Conservation (phyloP, 1,139 yeast genomes). For the Protomyces macrosporus region DNA sequence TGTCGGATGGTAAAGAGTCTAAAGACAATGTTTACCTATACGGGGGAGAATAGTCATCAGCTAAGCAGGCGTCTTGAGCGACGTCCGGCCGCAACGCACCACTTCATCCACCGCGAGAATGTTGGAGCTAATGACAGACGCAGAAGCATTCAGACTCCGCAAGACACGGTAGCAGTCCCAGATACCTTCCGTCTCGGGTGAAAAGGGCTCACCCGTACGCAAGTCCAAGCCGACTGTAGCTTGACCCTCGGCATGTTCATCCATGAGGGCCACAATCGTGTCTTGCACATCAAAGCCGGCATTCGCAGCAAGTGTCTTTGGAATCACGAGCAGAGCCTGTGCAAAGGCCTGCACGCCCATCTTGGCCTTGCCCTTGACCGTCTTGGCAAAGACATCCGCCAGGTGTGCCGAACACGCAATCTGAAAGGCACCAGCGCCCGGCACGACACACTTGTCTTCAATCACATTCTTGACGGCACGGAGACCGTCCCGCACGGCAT, state of each 20-base stretch:
- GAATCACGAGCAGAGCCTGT: conserved; percentile 82
- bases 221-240: conserved; percentile 79
- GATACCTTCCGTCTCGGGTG: conserved; percentile 87
- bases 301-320: conserved; percentile 85
- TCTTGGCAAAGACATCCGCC: conserved; percentile 43
- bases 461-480: conserved; percentile 90
- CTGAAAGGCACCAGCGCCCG: conserved; percentile 97
- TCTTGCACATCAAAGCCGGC: conserved; percentile 94
- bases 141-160: conserved; percentile 86
- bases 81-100: conserved; percentile 39
- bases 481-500: conserved; percentile 94
- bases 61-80: background rate
- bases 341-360: conserved; percentile 91
- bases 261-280: conserved; percentile 82
- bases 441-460: conserved; percentile 76
- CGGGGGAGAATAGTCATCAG: too few species aligned
- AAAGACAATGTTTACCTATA: too few species aligned
- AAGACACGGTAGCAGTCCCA: conserved; percentile 95
- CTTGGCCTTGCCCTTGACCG: conserved; percentile 78
- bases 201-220: conserved; percentile 90
- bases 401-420: conserved; percentile 73
- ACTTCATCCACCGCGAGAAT: conserved; percentile 90
- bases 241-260: conserved; percentile 75
- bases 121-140: conserved; percentile 92
- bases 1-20: too few species aligned